A percentile compares a stretch with the other conserved stretches of the same genome.
phyloP scores from a whole-genome alignment of 208 protist species.

The Leishmania gerbilli region DNA sequence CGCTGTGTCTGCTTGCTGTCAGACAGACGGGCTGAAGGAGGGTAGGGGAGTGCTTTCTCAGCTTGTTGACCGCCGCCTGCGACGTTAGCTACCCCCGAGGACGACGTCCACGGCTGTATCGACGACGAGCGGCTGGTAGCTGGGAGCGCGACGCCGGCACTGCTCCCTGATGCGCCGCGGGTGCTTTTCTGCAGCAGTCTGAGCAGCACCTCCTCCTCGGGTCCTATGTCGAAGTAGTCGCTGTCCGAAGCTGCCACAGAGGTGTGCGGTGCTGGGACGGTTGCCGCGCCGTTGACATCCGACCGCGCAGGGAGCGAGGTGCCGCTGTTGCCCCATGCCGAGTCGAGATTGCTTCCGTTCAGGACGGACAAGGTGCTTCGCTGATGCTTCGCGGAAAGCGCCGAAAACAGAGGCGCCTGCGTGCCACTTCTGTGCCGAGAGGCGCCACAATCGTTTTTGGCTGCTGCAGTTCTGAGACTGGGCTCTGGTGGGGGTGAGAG shows the following conservation, averaged over 20 bases:
- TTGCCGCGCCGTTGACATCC: background rate
- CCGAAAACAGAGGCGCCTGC: slow-evolving; percentile 4
- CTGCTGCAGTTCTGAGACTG: background rate
- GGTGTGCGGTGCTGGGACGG: background rate
- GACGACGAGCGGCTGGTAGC: slow-evolving; percentile 4
- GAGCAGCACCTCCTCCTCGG: slow-evolving; percentile 51
- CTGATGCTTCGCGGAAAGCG: slow-evolving; percentile 4
- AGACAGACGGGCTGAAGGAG: background rate
- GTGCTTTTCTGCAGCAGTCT: slow-evolving; percentile 24
- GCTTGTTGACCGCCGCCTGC: background rate
- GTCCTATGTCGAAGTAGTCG: slow-evolving; percentile 44
- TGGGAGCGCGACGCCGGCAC: background rate
- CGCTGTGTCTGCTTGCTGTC: slow-evolving; percentile 3
- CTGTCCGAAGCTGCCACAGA: background rate
- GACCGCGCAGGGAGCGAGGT: background rate
- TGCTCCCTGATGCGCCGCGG: background rate
- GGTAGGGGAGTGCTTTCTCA: background rate
- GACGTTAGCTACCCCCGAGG: background rate
- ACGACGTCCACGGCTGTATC: background rate
- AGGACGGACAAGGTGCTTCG: background rate
- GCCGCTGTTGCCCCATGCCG: slow-evolving; percentile 10
- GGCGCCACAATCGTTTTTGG: background rate
- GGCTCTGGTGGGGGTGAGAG: background rate
- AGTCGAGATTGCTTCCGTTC: slow-evolving; percentile 19
- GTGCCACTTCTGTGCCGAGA: background rate